phyloP scores from a whole-genome alignment of 176 grass and related monocot genomes.

The Oryza meridionalis region DNA sequence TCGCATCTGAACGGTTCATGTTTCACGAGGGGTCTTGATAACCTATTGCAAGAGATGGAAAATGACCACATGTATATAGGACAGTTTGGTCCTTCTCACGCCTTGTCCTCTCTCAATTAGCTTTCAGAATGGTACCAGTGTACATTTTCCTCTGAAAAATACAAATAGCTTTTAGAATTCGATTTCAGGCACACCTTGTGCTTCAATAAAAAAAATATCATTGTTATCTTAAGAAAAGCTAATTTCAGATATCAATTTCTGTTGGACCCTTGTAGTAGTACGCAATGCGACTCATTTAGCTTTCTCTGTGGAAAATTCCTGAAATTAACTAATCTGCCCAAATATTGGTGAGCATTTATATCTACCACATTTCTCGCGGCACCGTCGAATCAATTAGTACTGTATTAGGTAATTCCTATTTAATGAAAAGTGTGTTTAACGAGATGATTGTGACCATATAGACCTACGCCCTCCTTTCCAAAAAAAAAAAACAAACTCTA shows the following conservation, averaged over 20 bases:
- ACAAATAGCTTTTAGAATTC: neutral
- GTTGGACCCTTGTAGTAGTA: too few relatives aligned
- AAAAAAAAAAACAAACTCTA: too few relatives aligned
- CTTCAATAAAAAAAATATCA: neutral
- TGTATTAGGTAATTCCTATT: too few relatives aligned
- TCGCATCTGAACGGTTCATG: neutral
- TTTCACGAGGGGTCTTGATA: neutral
- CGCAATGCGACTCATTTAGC: neutral
- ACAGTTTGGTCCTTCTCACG: conserved; percentile 23
- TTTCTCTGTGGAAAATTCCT: too few relatives aligned
- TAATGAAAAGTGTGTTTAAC: too few relatives aligned
- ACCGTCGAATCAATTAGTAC: too few relatives aligned
- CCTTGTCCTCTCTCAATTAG: conserved; percentile 12
- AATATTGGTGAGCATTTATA: too few relatives aligned
- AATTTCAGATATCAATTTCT: neutral
- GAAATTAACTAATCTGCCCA: too few relatives aligned
- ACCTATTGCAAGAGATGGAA: conserved; percentile 16
- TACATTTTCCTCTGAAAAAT: neutral
- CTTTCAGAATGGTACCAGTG: too few relatives aligned
- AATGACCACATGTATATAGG: neutral
- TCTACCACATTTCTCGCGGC: too few relatives aligned
- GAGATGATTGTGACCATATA: too few relatives aligned
- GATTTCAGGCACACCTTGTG: neutral
- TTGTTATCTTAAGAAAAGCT: neutral
- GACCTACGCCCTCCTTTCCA: too few relatives aligned